Conservation (phyloP, 192 early-diverging fungal genomes). For the Backusella luteola region DNA sequence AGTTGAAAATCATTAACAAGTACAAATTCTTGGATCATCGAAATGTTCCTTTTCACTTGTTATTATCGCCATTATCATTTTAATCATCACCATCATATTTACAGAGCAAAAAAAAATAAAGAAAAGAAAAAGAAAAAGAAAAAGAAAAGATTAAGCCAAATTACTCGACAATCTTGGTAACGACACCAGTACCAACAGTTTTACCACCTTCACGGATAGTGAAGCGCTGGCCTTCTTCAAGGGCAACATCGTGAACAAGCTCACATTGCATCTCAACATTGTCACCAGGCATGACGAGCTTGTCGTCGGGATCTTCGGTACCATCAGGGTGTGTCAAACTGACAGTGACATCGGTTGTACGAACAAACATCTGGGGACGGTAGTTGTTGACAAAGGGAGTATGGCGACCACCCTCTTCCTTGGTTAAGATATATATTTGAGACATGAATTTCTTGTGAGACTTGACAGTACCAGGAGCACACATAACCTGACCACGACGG, state of each 20-base stretch:
- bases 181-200: conserved; percentile 94
- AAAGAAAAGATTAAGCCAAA: neutral
- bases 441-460: conserved; percentile 92
- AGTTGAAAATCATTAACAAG: too few species aligned
- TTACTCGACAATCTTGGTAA: conserved; percentile 26
- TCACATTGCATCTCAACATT: conserved; percentile 89
- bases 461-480: conserved; percentile 89
- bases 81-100: neutral
- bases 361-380: conserved; percentile 91
- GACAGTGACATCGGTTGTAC: conserved; percentile 95
- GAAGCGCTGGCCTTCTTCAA: conserved; percentile 93
- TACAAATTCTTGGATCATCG: neutral
- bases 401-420: conserved; percentile 97
- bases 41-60: neutral
- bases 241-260: conserved; percentile 73
- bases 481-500: conserved; percentile 91
- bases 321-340: conserved; percentile 72
- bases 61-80: neutral
- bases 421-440: conserved; percentile 91
- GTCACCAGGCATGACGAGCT: conserved; percentile 98
- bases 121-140: neutral
- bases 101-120: neutral
- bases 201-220: conserved; percentile 96
- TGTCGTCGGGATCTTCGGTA: conserved; percentile 81
- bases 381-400: conserved; percentile 98